Percentiles rank a stretch among this genome's conserved stretches.
phyloP scores from a whole-genome alignment of 305 asterid species.

The Lippia alba region DNA sequence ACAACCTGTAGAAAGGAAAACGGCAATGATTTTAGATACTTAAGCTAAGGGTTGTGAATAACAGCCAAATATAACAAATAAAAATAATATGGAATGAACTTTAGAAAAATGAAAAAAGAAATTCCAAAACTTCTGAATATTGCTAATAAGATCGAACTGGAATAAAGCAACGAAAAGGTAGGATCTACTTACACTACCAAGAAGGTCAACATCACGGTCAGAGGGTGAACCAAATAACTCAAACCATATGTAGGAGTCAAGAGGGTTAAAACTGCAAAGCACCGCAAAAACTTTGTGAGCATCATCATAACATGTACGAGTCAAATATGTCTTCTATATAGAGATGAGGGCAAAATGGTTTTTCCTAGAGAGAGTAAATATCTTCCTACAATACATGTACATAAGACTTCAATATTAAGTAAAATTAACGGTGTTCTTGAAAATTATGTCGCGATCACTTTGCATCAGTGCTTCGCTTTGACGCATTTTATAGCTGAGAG shows the following conservation, averaged over 20 bases:
- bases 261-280: conserved; percentile 84
- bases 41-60: background rate
- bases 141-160: conserved; percentile 11
- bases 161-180: conserved; percentile 22
- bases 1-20: conserved; percentile 60
- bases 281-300: conserved; percentile 33
- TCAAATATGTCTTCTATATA: background rate
- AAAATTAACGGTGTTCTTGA: background rate
- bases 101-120: conserved; percentile 4
- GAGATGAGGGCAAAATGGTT: background rate
- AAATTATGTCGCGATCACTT: background rate
- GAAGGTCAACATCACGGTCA: conserved; percentile 91
- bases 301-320: conserved; percentile 12
- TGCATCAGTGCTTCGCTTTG: background rate
- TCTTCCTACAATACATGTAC: background rate
- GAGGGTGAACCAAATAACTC: conserved; percentile 91
- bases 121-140: background rate
- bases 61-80: background rate
- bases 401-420: background rate
- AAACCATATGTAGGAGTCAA: conserved; percentile 93
- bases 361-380: background rate
- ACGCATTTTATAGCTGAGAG: too few species aligned
- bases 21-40: conserved; percentile 21
- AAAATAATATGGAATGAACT: too few species aligned
- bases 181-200: conserved; percentile 79